Conservation (phyloP, 352 stramenopile species). For the Phytophthora vignae region DNA sequence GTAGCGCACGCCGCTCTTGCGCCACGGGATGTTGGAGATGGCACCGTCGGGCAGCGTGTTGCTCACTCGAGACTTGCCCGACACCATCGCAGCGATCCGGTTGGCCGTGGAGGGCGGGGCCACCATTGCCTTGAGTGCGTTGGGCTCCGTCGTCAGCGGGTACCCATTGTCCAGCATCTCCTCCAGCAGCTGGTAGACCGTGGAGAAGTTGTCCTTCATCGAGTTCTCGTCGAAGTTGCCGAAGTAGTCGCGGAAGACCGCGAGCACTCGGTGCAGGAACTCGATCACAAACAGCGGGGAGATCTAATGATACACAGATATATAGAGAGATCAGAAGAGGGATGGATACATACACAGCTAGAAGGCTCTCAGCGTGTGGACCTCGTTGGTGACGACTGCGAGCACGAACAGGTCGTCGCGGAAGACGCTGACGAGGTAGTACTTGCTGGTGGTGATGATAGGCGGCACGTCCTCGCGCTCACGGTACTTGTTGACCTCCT, state of each 20-base stretch:
- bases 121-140: constrained; percentile 98
- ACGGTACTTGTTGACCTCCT: constrained; percentile 94
- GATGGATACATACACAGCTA: neutral
- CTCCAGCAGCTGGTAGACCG: constrained; percentile 95
- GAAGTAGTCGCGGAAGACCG: constrained; percentile 98
- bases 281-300: constrained; percentile 94
- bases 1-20: constrained; percentile 96
- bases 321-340: neutral
- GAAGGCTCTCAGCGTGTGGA: constrained; percentile 33
- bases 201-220: constrained; percentile 99
- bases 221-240: constrained; percentile 95
- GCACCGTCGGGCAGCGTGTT: constrained; percentile 93
- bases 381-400: constrained; percentile 94
- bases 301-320: constrained; percentile 47
- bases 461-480: constrained; percentile 88
- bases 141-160: constrained; percentile 97
- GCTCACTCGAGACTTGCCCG: constrained; percentile 91
- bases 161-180: constrained; percentile 99
- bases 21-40: constrained; percentile 97
- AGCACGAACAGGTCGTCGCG: constrained; percentile 96
- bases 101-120: constrained; percentile 94
- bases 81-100: constrained; percentile 89
- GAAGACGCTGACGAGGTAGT: constrained; percentile 94
- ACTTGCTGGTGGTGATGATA: constrained; percentile 89
- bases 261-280: constrained; percentile 96